Evolutionary conservation across 2,329 filamentous ascomycete species (phyloP).

Genomic region (Fusarium sp.): DNA sequence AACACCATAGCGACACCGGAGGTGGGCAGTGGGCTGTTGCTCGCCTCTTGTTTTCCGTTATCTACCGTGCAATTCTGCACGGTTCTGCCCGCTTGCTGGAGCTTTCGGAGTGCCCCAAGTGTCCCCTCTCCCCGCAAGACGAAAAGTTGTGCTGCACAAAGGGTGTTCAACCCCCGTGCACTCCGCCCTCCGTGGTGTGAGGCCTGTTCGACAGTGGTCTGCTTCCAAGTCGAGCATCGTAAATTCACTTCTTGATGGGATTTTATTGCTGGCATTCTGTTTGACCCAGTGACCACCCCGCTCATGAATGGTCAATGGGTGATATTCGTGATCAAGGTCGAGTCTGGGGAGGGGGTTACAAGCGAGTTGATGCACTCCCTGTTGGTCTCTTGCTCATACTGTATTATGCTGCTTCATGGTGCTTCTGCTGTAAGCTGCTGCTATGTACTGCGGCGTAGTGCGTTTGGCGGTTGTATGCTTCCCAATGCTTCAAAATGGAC

Average conservation of each 20-base stretch:
- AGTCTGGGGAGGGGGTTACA: constrained; percentile 17
- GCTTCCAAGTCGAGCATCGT: constrained; percentile 33
- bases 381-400: background rate
- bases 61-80: constrained; percentile 42
- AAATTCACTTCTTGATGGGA: constrained; percentile 29
- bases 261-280: constrained; percentile 31
- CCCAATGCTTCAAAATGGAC: constrained; percentile 1
- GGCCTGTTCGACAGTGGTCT: constrained; percentile 36
- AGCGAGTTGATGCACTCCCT: constrained; percentile 11
- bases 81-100: constrained; percentile 41
- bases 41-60: constrained; percentile 40
- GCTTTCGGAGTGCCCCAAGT: constrained; percentile 33
- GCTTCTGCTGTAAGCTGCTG: constrained; percentile 13
- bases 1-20: constrained; percentile 44
- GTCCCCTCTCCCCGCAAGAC: constrained; percentile 29
- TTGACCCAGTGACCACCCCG: constrained; percentile 30
- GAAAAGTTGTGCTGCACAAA: constrained; percentile 31
- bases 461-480: constrained; percentile 5
- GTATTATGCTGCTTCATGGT: constrained; percentile 13
- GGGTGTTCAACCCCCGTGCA: constrained; percentile 25
- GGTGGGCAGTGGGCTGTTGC: constrained; percentile 45
- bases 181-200: constrained; percentile 40
- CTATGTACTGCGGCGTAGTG: constrained; percentile 17
- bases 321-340: background rate
- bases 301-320: constrained; percentile 32